Base-by-base conservation (phyloP, 1,284 basidiomycete species). In the Ceratobasidium sp. region DNA sequence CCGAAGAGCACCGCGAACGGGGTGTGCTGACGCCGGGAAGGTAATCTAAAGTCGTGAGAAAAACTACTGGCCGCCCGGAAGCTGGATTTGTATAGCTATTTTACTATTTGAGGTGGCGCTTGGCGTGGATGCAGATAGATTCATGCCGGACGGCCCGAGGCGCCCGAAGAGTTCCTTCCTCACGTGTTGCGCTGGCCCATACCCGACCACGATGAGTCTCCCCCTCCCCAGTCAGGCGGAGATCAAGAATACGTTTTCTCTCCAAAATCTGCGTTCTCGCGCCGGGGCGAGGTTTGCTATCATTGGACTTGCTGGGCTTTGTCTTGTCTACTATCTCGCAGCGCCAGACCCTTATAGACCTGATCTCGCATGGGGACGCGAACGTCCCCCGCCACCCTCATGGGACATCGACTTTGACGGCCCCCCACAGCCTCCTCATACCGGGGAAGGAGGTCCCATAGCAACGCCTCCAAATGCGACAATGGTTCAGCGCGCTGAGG, bases 401-500 rank as follows among this genome's bases (percentile, higher is more conserved):
- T 69, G 64, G 64, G 64, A 69, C 41, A 10, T 52, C 21, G 64
- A 69, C 21, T 69, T 69, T 57, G 64, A 69, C 26, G 18, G 10
- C 12, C 64, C 64, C 6, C 64, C 64, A 8, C 62, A 46, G 26
- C 62, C 46, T n/a, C 62, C 62, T 18, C 62, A 65, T 16, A 34
- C 18, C 1, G 57, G 52, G n/a, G 48, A 23, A 2, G 46, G 43
- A 28, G 21, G 36, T 3, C n/a, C n/a, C 9, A n/a, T 43, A n/a
- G 23, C 34, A 23, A 39, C 34, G 14, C 32, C 50, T 32, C 45
- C 52, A 16, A 52, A 69, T 45, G 30, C 52, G 30, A 26, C 28
- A 3, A 69, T 57, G 64, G 34, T 23, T 32, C 30, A 69, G n/a
- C 81, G 87, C 32, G 88, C 90, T 0, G 79, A 82, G 8, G 80